phyloP scores from a whole-genome alignment of 2,329 filamentous ascomycete genomes.

The Myriangium duriaei region DNA sequence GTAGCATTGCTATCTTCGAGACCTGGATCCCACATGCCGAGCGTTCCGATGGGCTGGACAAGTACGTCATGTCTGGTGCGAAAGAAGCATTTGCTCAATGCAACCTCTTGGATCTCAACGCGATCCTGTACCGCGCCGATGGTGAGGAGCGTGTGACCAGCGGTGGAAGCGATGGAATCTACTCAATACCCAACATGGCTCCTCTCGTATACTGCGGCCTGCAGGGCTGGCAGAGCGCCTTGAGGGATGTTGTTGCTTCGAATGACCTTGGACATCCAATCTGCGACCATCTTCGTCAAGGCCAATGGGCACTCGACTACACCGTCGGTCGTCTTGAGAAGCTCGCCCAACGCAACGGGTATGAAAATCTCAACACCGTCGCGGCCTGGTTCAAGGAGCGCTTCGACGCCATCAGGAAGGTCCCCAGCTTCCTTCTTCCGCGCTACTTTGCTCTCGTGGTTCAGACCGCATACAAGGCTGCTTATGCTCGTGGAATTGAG shows the following conservation, averaged over 20 bases:
- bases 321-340: slow-evolving; percentile 64
- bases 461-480: slow-evolving; percentile 75
- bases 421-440: slow-evolving; percentile 82
- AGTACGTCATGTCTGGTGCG: slow-evolving; percentile 71
- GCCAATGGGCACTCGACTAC: slow-evolving; percentile 87
- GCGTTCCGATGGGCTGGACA: slow-evolving; percentile 70
- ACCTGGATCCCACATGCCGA: slow-evolving; percentile 88
- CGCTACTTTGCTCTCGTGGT: slow-evolving; percentile 87
- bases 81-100: slow-evolving; percentile 65
- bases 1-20: slow-evolving; percentile 88
- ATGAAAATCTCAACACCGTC: slow-evolving; percentile 50
- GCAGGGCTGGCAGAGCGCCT: slow-evolving; percentile 96
- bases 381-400: slow-evolving; percentile 70
- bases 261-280: slow-evolving; percentile 90
- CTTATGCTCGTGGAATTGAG: slow-evolving; percentile 63
- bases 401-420: slow-evolving; percentile 70
- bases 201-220: slow-evolving; percentile 85
- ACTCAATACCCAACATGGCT: slow-evolving; percentile 72
- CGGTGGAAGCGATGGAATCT: slow-evolving; percentile 70
- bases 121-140: slow-evolving; percentile 80
- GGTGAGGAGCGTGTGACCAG: slow-evolving; percentile 76
- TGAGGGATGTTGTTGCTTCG: slow-evolving; percentile 70
- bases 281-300: slow-evolving; percentile 82
- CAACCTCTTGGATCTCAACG: slow-evolving; percentile 75
- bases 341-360: slow-evolving; percentile 49